Conservation (phyloP, 352 stramenopile species). For the Globisporangium iwayamae region DNA sequence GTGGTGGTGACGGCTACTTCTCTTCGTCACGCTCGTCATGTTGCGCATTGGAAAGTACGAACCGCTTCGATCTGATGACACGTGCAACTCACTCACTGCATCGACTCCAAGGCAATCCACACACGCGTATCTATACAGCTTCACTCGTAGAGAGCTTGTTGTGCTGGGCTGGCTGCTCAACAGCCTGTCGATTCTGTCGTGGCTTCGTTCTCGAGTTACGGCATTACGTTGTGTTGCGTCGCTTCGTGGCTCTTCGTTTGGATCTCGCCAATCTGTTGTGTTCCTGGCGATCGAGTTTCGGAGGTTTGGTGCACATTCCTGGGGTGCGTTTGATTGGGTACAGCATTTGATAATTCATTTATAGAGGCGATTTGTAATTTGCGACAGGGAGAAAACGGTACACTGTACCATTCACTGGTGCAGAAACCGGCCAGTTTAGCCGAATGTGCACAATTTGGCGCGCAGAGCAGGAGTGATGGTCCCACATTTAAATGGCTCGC, state of each 20-base stretch:
- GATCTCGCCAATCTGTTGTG: not conserved
- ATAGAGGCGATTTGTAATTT: not conserved
- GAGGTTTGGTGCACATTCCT: not conserved
- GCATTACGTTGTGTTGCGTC: not conserved
- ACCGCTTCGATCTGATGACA: not conserved
- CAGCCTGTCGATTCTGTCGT: not conserved
- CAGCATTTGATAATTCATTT: not conserved
- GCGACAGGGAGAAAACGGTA: not conserved
- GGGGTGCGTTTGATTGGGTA: not conserved
- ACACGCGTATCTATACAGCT: not conserved
- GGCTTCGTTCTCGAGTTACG: not conserved
- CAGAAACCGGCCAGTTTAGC: not conserved
- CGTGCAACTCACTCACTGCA: not conserved
- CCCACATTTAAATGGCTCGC: constrained; percentile 1
- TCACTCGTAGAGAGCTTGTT: not conserved
- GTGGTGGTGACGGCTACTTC: not conserved
- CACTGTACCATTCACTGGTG: not conserved
- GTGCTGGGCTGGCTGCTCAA: too few species aligned
- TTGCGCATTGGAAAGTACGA: not conserved
- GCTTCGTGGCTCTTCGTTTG: constrained; percentile 1
- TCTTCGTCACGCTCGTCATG: not conserved
- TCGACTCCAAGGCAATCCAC: not conserved
- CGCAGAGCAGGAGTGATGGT: not conserved
- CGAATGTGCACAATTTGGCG: not conserved
- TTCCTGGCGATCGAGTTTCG: not conserved